Evolutionary conservation across 1,284 basidiomycete genomes (phyloP).

Genomic region (Sporisorium sorghi): DNA sequence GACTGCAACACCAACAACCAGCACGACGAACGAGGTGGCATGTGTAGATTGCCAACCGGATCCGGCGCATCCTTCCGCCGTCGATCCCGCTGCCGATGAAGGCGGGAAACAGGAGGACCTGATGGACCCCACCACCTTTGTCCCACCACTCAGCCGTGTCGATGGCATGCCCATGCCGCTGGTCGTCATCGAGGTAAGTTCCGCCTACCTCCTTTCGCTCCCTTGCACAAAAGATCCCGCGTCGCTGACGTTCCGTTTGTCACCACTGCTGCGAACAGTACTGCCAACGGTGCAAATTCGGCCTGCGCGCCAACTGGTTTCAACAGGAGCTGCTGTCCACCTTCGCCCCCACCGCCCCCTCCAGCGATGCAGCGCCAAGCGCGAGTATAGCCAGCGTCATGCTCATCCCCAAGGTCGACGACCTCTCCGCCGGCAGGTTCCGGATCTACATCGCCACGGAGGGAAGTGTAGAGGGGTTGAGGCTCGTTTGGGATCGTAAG

Average conservation of each 20-base stretch:
- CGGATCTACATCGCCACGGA: constrained; percentile 19
- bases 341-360: constrained; percentile 14
- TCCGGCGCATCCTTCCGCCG: not conserved
- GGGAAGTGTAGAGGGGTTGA: not conserved
- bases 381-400: constrained; percentile 12
- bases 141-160: constrained; percentile 12
- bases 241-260: not conserved
- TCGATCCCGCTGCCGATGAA: not conserved
- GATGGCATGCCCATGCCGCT: constrained; percentile 15
- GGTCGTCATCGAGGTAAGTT: constrained; percentile 38
- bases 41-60: constrained; percentile 27
- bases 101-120: constrained; percentile 15
- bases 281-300: constrained; percentile 43
- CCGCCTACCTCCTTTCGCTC: not conserved
- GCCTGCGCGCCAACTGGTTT: constrained; percentile 41
- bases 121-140: constrained; percentile 29
- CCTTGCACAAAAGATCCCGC: not conserved
- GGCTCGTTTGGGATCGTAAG: constrained; percentile 38
- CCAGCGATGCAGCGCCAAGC: not conserved
- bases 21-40: not conserved
- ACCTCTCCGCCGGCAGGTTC: constrained; percentile 13
- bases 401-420: constrained; percentile 25
- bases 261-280: constrained; percentile 15
- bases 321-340: constrained; percentile 44
- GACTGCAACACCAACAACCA: not conserved